Evolutionary conservation across 257 asterid genomes (phyloP).

Genomic region (Ophiorrhiza pumila): DNA sequence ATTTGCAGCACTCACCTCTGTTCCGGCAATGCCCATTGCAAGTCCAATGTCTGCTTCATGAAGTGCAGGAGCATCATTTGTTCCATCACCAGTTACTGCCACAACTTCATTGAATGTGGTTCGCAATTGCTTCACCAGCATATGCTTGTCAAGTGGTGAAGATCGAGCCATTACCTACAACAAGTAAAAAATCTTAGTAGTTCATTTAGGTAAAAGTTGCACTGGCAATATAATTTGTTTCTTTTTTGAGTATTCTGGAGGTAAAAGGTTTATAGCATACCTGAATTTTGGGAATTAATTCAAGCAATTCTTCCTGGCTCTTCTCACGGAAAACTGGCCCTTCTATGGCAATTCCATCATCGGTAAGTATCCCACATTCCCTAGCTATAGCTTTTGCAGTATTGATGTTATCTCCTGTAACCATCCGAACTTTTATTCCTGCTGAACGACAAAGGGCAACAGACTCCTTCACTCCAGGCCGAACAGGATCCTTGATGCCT

Average conservation of each 20-base stretch:
- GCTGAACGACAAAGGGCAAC: constrained; percentile 91
- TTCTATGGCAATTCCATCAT: constrained; percentile 88
- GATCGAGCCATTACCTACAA: constrained; percentile 95
- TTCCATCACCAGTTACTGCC: constrained; percentile 98
- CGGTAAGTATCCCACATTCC: constrained; percentile 94
- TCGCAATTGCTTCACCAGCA: constrained; percentile 77
- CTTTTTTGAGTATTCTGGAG: not conserved
- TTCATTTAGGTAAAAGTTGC: not conserved
- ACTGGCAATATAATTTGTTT: not conserved
- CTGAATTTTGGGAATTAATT: constrained; percentile 81
- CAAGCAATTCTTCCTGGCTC: constrained; percentile 65
- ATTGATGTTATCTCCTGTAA: constrained; percentile 88
- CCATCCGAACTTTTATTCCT: constrained; percentile 90
- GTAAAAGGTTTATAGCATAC: constrained; percentile 26
- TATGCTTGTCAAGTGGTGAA: constrained; percentile 89
- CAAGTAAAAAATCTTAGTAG: not conserved
- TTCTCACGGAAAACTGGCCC: constrained; percentile 86
- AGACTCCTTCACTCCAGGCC: constrained; percentile 87
- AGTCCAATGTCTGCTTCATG: constrained; percentile 98
- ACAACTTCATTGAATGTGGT: constrained; percentile 87
- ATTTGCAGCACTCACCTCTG: constrained; percentile 55
- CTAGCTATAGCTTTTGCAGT: constrained; percentile 92
- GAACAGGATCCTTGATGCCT: constrained; percentile 90
- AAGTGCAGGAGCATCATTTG: constrained; percentile 98
- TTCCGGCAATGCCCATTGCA: constrained; percentile 98